A percentile compares a stretch with the other conserved stretches of the same genome.
Evolutionary conservation across 257 asterid species (phyloP).

Genomic region (Fraxinus pennsylvanica): DNA sequence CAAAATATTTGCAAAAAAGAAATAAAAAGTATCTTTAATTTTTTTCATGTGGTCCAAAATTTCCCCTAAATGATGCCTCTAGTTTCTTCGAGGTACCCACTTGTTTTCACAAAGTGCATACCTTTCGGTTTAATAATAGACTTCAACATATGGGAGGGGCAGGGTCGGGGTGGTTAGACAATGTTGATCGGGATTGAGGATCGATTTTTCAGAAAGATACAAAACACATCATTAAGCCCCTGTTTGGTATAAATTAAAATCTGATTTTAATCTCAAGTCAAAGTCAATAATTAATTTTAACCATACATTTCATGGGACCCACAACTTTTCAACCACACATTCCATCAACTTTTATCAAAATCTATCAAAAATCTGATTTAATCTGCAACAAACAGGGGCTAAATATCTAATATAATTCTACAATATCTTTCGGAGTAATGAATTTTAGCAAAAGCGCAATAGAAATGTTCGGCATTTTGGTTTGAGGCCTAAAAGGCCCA

Average conservation of each 20-base stretch:
- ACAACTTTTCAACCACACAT: no score
- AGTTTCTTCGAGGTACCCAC: background rate
- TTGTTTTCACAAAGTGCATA: background rate
- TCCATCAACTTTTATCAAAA: no score
- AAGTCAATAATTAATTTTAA: no score
- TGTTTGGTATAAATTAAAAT: no score
- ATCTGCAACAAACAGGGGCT: no score
- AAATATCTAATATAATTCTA: conserved; percentile 17
- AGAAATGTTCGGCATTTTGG: background rate
- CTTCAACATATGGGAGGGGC: background rate
- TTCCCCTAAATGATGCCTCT: background rate
- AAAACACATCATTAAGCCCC: conserved; percentile 15
- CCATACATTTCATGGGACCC: no score
- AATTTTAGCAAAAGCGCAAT: no score
- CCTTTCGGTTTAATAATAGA: background rate
- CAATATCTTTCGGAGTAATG: conserved; percentile 21
- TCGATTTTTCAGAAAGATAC: background rate
- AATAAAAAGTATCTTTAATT: no score
- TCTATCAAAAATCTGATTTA: no score
- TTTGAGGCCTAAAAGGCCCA: conserved; percentile 25
- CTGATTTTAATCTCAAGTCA: no score
- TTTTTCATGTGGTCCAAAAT: background rate
- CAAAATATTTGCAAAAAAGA: no score
- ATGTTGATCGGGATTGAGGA: background rate
- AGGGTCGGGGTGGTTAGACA: background rate